A percentile compares a stretch with the other conserved stretches of the same genome.
These are phyloP conservation scores for Wickerhamiella sorbophila DNA, from an alignment of 805 yeast species.

Conservation along the genomic window DNA sequence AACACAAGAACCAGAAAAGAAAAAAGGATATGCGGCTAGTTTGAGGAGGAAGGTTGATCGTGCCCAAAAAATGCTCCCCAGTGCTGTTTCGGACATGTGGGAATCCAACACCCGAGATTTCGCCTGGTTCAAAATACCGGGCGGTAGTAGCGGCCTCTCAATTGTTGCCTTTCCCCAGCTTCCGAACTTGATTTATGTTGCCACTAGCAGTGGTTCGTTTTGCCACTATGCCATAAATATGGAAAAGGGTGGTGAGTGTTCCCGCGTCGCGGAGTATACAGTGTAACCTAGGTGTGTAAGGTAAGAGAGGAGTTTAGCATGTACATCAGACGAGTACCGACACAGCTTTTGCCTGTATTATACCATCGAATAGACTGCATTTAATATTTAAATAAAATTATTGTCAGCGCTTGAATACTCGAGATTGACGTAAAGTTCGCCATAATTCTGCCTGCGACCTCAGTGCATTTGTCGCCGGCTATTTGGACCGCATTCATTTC, in stretches of 20 bases:
- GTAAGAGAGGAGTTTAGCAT: background rate
- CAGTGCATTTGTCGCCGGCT: no score
- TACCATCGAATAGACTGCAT: no score
- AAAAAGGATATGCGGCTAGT: conserved; percentile 6
- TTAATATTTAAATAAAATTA: no score
- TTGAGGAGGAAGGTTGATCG: conserved; percentile 24
- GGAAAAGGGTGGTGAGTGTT: conserved; percentile 88
- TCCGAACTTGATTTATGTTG: conserved; percentile 32
- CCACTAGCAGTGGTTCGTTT: conserved; percentile 68
- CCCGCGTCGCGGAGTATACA: conserved; percentile 47
- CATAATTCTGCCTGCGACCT: no score
- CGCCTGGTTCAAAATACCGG: conserved; percentile 70
- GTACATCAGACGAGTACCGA: no score
- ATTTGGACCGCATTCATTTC: no score
- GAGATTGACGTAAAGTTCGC: no score
- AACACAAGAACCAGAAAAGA: background rate
- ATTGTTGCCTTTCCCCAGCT: conserved; percentile 28
- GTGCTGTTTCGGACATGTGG: conserved; percentile 62
- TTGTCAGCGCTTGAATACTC: no score
- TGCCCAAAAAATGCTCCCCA: conserved; percentile 77
- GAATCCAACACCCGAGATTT: conserved; percentile 79
- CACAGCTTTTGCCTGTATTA: no score
- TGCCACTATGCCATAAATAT: conserved; percentile 72
- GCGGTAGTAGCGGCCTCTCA: conserved; percentile 19
- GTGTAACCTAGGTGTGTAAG: background rate